These are phyloP conservation scores for Apocynum venetum DNA, from an alignment of 257 asterid species.

Conservation along the genomic window DNA sequence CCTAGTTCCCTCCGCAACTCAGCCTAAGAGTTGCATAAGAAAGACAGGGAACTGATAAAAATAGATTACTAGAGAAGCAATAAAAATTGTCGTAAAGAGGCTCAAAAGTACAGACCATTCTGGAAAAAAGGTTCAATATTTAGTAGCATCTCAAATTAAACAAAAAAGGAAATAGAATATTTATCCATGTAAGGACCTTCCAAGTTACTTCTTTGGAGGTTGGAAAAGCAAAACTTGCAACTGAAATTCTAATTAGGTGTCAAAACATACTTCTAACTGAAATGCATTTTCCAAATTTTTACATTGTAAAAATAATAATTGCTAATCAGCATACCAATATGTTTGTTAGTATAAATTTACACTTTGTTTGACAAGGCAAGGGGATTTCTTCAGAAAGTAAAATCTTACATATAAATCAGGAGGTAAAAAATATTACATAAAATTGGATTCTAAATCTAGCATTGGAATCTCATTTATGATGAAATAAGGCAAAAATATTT, in stretches of 20 bases:
- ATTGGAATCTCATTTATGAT: neutral
- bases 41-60: neutral
- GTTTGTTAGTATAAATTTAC: neutral
- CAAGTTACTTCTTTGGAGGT: neutral
- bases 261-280: neutral
- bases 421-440: neutral
- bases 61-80: neutral
- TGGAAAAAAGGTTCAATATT: neutral
- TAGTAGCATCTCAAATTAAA: neutral
- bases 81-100: neutral
- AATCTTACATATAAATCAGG: neutral
- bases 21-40: constrained; percentile 32
- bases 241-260: neutral
- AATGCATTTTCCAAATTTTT: neutral
- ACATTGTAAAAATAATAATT: neutral
- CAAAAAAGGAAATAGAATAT: neutral
- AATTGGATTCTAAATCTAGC: neutral
- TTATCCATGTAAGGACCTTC: neutral
- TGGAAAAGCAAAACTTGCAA: neutral
- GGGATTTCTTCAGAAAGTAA: neutral
- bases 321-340: neutral
- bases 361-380: neutral
- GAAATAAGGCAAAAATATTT: neutral
- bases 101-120: neutral
- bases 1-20: constrained; percentile 81